Base-by-base conservation (phyloP, 768 basidiomycete genomes). In the Boletus sp. region DNA sequence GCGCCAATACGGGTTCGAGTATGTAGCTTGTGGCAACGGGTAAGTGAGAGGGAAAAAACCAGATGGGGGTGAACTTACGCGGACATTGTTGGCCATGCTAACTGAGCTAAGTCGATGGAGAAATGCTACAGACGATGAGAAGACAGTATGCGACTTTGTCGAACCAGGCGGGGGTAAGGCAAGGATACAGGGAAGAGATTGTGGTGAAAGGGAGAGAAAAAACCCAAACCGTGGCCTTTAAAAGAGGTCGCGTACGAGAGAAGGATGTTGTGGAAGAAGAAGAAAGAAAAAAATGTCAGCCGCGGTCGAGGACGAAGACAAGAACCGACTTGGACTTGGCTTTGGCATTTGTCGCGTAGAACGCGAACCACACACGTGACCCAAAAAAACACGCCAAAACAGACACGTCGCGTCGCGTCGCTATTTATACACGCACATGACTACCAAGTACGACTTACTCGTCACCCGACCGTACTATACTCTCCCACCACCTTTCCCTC, bases 1-100 rank as follows among this genome's bases (percentile, higher is more conserved):
- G 81, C 74, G 60, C 83, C 75, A 44, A 79, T 73, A 62, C 89
- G 83, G 58, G 75, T 73, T 64, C 89, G 85, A 74, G 84, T 77
- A 53, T 87, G 83, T 63, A 85, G 69, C 88, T 91, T 61, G 58
- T 55, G 59, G 59, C 38, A 35, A 42, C 2, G 48, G 35, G 52
- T 61, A 15, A 51, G 44, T 11, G 59, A 39, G 51, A 30, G 44
- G 5, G 25, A 15, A 6, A 34, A 9, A 25, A 10, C 23, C 1
- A 11, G 33, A 47, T 0, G 17, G 35, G 15, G 55, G 55, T 41
- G 54, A 4, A 70, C 79, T 47, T 77, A 87, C 86, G 67, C 86
- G 84, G 68, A 67, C 67, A 67, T 80, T 75, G 76, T 75, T 82
- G 65, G 83, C 80, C 83, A 87, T 86, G 60, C 55, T 66, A 61